These are phyloP conservation scores for Cytospora leucostoma DNA, from an alignment of 2,329 filamentous ascomycete species.

Conservation along the genomic window DNA sequence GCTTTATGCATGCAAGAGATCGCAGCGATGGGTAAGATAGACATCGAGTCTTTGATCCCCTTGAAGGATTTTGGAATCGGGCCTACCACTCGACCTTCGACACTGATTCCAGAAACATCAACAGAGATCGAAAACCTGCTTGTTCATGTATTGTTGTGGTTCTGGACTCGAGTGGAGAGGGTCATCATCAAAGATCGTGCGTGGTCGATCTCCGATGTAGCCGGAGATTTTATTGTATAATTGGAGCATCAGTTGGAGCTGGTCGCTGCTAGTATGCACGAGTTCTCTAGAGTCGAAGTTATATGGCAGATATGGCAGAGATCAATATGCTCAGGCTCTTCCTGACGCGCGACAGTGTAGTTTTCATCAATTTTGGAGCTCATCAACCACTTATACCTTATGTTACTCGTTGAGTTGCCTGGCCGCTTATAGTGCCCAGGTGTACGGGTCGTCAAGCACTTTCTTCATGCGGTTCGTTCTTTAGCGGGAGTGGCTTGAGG, in stretches of 20 bases:
- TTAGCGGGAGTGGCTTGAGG: slow-evolving; percentile 19
- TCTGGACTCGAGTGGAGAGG: slow-evolving; percentile 1
- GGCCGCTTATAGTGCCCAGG: not conserved
- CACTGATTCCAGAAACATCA: not conserved
- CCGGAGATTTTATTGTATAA: not conserved
- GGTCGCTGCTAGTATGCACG: not conserved
- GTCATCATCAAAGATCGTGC: not conserved
- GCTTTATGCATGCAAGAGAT: not conserved
- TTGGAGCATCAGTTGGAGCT: slow-evolving; percentile 13
- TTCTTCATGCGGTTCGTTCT: slow-evolving; percentile 6
- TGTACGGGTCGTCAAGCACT: not conserved
- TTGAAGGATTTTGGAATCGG: no score
- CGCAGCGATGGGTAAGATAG: not conserved
- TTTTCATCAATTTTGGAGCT: slow-evolving; percentile 2
- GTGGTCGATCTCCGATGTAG: not conserved
- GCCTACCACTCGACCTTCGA: no score
- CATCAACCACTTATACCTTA: not conserved
- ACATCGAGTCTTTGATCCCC: not conserved
- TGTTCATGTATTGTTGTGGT: not conserved
- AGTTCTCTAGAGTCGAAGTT: not conserved
- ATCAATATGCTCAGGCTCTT: slow-evolving; percentile 1
- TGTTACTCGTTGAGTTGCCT: not conserved
- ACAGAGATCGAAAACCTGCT: not conserved
- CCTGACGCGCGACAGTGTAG: slow-evolving; percentile 12
- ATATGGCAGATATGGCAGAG: no score